phyloP scores from a whole-genome alignment of 1,139 yeast species.

The Kluyveromyces sp. region DNA sequence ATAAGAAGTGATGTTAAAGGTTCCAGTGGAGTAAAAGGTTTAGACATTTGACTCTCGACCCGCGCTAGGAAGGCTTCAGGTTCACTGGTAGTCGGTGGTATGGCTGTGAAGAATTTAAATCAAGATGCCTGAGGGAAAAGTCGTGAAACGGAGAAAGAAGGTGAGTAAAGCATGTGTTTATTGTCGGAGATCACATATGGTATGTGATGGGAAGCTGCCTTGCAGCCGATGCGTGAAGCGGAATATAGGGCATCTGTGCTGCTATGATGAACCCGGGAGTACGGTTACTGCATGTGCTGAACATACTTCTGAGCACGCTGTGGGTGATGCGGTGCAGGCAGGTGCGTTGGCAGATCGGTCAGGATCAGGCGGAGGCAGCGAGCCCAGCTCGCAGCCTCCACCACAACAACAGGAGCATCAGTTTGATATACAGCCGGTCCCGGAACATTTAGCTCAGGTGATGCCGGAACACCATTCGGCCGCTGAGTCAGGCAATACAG shows the following conservation, averaged over 20 bases:
- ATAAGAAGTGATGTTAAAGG: too few relatives aligned
- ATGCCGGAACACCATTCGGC: neutral
- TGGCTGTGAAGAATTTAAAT: too few relatives aligned
- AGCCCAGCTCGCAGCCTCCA: conserved; percentile 31
- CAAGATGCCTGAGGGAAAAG: neutral
- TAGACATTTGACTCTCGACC: too few relatives aligned
- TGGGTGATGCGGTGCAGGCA: neutral
- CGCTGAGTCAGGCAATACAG: neutral
- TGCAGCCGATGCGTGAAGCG: conserved; percentile 83
- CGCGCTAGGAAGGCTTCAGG: too few relatives aligned
- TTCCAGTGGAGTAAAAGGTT: too few relatives aligned
- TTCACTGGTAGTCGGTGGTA: too few relatives aligned
- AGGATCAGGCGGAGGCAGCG: neutral
- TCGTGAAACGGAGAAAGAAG: conserved; percentile 16
- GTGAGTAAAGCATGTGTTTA: conserved; percentile 67
- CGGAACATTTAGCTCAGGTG: conserved; percentile 17
- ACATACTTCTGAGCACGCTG: neutral
- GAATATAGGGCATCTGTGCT: conserved; percentile 84
- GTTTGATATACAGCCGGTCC: conserved; percentile 24
- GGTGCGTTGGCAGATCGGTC: neutral
- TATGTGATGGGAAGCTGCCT: conserved; percentile 82
- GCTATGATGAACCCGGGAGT: conserved; percentile 45
- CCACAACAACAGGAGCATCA: conserved; percentile 2
- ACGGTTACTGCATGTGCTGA: neutral
- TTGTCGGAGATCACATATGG: conserved; percentile 91